Conservation (phyloP, 106 monocot species). For the Dendrobium nobile region DNA sequence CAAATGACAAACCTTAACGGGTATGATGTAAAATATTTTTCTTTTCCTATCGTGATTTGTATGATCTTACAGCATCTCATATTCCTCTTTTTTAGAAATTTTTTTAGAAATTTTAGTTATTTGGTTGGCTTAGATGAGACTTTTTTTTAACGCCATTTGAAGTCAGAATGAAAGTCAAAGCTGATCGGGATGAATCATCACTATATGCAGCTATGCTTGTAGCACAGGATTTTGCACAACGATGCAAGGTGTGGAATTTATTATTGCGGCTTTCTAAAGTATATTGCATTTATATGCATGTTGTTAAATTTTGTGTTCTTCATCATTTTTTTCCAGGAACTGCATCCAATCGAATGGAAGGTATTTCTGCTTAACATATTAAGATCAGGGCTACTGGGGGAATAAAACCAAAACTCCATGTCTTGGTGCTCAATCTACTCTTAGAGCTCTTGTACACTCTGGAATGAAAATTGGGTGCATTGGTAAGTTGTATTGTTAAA, state of each 20-base stretch:
- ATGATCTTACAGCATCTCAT: too few species aligned
- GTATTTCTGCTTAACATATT: slow-evolving; percentile 47
- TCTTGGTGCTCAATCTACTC: slow-evolving; percentile 49
- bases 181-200: slow-evolving; percentile 70
- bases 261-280: background rate
- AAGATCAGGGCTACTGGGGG: slow-evolving; percentile 61
- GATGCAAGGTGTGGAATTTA: slow-evolving; percentile 6
- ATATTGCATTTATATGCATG: background rate
- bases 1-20: too few species aligned
- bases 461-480: slow-evolving; percentile 65
- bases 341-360: slow-evolving; percentile 4
- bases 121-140: too few species aligned
- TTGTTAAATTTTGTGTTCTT: background rate
- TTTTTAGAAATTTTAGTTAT: too few species aligned
- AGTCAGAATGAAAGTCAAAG: slow-evolving; percentile 81
- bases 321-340: slow-evolving; percentile 21
- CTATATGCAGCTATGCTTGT: slow-evolving; percentile 84
- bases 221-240: slow-evolving; percentile 57
- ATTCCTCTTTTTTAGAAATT: too few species aligned
- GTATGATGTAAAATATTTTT: too few species aligned
- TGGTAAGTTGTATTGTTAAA: slow-evolving; percentile 13
- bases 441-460: slow-evolving; percentile 30
- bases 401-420: slow-evolving; percentile 63
- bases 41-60: too few species aligned
- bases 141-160: background rate